Percentiles rank a stretch among this genome's conserved stretches.
Conservation (phyloP, 2,329 filamentous ascomycete genomes). For the Scedosporium apiospermum region DNA sequence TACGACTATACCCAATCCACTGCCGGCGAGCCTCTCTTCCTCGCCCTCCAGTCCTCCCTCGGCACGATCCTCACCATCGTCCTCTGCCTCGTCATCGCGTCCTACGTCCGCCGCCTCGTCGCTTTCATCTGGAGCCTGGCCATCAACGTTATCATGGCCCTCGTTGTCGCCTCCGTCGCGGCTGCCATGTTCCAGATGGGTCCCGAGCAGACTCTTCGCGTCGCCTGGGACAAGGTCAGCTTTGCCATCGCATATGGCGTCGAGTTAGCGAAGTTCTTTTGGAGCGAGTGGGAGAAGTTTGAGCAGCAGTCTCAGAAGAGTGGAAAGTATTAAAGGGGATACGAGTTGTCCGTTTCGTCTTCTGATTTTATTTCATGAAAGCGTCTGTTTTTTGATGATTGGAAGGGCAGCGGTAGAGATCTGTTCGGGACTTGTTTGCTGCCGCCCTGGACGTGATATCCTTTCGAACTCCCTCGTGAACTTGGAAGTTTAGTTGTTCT, state of each 20-base stretch:
- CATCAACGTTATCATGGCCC: constrained; percentile 56
- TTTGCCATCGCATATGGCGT: constrained; percentile 34
- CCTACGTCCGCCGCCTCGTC: constrained; percentile 59
- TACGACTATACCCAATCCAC: constrained; percentile 15
- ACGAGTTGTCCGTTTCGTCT: neutral
- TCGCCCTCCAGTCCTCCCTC: constrained; percentile 30
- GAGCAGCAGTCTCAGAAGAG: constrained; percentile 32
- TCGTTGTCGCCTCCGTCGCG: constrained; percentile 40
- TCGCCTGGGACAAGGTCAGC: neutral
- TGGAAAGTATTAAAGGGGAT: neutral
- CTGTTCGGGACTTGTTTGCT: neutral
- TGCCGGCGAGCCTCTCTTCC: constrained; percentile 14
- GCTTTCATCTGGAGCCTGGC: constrained; percentile 68
- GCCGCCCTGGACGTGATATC: too few species aligned
- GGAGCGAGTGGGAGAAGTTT: constrained; percentile 47
- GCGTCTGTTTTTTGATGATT: neutral
- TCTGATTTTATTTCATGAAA: neutral
- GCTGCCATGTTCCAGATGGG: constrained; percentile 57
- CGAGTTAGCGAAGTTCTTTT: constrained; percentile 44
- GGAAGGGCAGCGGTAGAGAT: neutral
- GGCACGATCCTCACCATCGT: constrained; percentile 37
- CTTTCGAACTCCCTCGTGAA: too few species aligned
- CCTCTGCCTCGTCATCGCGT: constrained; percentile 48
- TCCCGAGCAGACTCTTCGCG: constrained; percentile 34
- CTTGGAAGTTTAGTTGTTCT: too few species aligned